Percentiles rank a stretch among this genome's conserved stretches.
These are phyloP conservation scores for Plantago major DNA, from an alignment of 257 asterid genomes.

Conservation along the genomic window DNA sequence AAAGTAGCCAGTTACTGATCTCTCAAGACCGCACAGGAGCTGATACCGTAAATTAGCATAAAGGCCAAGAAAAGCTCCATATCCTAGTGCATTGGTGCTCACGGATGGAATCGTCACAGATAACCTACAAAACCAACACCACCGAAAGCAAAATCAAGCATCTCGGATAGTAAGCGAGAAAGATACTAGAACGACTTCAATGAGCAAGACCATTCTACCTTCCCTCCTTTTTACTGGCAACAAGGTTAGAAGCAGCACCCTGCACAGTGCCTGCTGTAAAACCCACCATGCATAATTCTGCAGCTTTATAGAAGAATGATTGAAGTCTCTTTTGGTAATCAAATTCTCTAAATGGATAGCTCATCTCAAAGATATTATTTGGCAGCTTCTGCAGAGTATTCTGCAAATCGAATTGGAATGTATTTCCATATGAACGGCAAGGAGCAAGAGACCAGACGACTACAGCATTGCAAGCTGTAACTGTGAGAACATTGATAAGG, in stretches of 20 bases:
- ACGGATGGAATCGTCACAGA: constrained; percentile 80
- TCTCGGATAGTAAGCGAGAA: background rate
- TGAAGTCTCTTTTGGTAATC: constrained; percentile 82
- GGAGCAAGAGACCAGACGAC: constrained; percentile 97
- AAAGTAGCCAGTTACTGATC: constrained; percentile 59
- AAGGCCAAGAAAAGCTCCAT: constrained; percentile 94
- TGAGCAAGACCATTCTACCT: constrained; percentile 40
- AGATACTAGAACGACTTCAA: background rate
- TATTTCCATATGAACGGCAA: constrained; percentile 93
- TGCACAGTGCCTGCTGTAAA: constrained; percentile 88
- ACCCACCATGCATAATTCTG: constrained; percentile 91
- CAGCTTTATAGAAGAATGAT: constrained; percentile 88
- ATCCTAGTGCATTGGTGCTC: constrained; percentile 88
- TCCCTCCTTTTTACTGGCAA: constrained; percentile 84
- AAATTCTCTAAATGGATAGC: constrained; percentile 87
- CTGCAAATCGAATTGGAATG: constrained; percentile 90
- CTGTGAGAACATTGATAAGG: constrained; percentile 84
- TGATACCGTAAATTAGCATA: constrained; percentile 92
- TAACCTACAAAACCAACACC: constrained; percentile 39
- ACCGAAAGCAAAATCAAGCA: constrained; percentile 11
- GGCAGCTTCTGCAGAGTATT: constrained; percentile 98
- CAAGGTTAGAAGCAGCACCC: constrained; percentile 73
- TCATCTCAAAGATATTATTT: constrained; percentile 81
- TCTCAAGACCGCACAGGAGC: constrained; percentile 82
- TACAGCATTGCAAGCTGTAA: constrained; percentile 83